Conservation (phyloP, 495 filamentous ascomycete genomes). For the Neurospora sp. region DNA sequence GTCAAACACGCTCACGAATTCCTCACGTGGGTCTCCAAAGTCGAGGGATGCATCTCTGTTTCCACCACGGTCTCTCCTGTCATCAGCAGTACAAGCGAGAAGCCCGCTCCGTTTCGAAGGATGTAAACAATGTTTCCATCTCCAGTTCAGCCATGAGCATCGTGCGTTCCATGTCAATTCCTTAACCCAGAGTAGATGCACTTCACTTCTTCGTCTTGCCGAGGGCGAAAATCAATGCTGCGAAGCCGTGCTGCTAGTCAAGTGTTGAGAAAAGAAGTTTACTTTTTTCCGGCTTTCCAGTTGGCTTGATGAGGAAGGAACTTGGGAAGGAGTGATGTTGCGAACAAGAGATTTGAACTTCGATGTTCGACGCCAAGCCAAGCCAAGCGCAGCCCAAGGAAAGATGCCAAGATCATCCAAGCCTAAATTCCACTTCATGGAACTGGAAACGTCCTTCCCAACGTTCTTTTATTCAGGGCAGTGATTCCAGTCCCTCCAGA, state of each 20-base stretch:
- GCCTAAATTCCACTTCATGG: too few species aligned
- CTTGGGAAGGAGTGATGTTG: neutral
- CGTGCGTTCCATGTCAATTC: neutral
- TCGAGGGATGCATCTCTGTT: too few species aligned
- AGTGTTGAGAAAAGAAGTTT: neutral
- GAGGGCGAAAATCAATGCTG: neutral
- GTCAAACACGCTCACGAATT: too few species aligned
- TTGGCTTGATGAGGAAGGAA: neutral
- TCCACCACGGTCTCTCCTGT: too few species aligned
- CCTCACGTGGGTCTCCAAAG: too few species aligned
- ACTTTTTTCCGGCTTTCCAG: neutral
- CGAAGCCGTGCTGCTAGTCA: neutral
- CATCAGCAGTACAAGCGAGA: too few species aligned
- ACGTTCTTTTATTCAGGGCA: too few species aligned
- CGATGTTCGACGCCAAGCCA: neutral
- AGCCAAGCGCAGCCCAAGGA: neutral
- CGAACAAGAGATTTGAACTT: neutral
- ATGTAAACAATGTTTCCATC: too few species aligned
- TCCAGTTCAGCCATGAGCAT: neutral
- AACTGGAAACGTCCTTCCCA: too few species aligned
- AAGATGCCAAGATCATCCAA: too few species aligned
- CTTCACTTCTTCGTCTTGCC: neutral
- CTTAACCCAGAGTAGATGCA: neutral
- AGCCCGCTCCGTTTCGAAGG: too few species aligned
- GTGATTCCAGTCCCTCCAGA: too few species aligned